Base-by-base conservation (phyloP, 495 filamentous ascomycete species). In the Oidiodendron maius region DNA sequence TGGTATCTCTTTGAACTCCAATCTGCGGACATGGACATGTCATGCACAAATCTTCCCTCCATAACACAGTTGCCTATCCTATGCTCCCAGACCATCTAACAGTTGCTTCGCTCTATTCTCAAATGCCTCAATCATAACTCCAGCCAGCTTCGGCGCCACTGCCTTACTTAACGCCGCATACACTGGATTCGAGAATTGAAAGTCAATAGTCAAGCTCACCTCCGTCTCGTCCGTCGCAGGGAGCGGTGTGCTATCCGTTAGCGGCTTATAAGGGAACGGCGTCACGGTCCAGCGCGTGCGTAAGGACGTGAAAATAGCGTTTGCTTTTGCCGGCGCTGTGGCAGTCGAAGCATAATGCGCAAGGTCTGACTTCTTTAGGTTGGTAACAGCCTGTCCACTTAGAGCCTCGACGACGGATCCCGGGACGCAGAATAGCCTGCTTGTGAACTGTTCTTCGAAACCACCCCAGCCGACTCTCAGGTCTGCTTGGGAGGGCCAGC, bases 111-210 rank as follows among this genome's bases (percentile, higher is more conserved):
- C 86, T 61, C 87, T 72, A 70, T 75, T 76, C 72, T 95, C 90
- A 75, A 97, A 98, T 23, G 93, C 93, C 68, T 85, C 80, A 58
- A 98, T 84, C 91, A 98, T 93, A 43, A 85, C 70, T 10, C 76
- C 78, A 20, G 86, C 91, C 58, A 96, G 83, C 67, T 86, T 87
- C 35, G 86, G 87, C 58, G 86, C 87, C 37, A 91, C 77, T 21
- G 84, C 84, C 43, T 80, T 70, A 65, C 89, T 91, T 56, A 95
- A 65, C 18, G 81, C 78, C 47, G 77, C 81, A 74, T 96, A 90
- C 55, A 91, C 62, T 43, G 90, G 86, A 69, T 88, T 96, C 55
- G 76, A 71, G 63, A 97, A 96, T 68, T 78, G 73, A 61, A 88
- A 95, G 52, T 80, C 75, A 52, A 98, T 80, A 48, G 72, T 70